These are phyloP conservation scores for Cerioporus squamosus DNA, from an alignment of 1,284 basidiomycete genomes.

Conservation along the genomic window DNA sequence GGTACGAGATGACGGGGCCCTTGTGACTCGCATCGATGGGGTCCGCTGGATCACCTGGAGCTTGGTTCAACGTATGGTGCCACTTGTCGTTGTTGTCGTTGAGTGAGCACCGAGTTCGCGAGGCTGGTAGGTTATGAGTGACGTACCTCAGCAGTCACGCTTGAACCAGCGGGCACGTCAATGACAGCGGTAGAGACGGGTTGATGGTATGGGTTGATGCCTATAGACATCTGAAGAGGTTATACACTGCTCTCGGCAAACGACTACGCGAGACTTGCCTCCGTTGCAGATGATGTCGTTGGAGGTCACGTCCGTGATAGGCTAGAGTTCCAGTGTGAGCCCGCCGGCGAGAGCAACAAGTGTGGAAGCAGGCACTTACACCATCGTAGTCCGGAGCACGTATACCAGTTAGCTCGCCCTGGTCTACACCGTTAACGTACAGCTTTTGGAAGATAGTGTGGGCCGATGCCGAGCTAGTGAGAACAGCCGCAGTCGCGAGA, in stretches of 20 bases:
- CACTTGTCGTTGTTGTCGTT: constrained; percentile 6
- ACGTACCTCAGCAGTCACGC: constrained; percentile 48
- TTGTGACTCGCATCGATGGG: constrained; percentile 59
- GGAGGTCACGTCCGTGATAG: constrained; percentile 57
- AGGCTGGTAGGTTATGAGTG: background rate
- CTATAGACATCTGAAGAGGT: background rate
- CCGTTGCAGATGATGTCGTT: constrained; percentile 65
- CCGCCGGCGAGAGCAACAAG: background rate
- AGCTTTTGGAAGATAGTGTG: constrained; percentile 43
- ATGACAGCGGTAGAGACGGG: constrained; percentile 55
- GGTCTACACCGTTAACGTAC: constrained; percentile 42
- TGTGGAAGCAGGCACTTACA: background rate
- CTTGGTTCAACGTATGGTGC: constrained; percentile 20
- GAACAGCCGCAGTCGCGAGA: background rate
- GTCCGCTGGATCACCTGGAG: constrained; percentile 46
- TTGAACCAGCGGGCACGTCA: constrained; percentile 52
- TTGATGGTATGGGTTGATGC: constrained; percentile 61
- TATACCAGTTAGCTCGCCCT: constrained; percentile 42
- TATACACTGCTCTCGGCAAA: too few relatives aligned
- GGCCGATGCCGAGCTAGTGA: constrained; percentile 25
- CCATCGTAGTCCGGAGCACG: constrained; percentile 41
- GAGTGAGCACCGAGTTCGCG: background rate
- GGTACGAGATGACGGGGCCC: constrained; percentile 55
- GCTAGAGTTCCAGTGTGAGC: constrained; percentile 39
- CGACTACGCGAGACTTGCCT: constrained; percentile 28